These are phyloP conservation scores for Alopecurus myosuroides DNA, from an alignment of 176 grass and related monocot species.

Conservation along the genomic window DNA sequence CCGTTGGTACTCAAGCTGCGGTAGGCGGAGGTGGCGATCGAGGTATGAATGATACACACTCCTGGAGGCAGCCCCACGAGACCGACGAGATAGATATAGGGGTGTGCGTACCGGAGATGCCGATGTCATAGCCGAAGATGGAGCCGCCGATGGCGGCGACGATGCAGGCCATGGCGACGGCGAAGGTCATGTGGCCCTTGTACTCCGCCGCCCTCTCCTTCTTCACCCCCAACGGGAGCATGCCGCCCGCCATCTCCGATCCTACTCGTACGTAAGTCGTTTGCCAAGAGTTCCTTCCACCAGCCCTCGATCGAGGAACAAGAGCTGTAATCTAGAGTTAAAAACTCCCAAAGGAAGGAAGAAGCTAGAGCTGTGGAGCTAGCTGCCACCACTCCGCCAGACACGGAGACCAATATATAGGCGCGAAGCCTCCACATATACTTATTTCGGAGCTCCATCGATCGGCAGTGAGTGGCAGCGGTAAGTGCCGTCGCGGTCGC, in stretches of 20 bases:
- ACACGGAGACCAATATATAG: not conserved
- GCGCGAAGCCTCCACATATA: not conserved
- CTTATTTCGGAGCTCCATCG: not conserved
- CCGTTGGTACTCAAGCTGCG: not conserved
- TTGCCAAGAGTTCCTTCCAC: not conserved
- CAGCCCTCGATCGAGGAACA: too few relatives aligned
- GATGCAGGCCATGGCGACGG: conserved; percentile 72
- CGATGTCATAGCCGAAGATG: conserved; percentile 93
- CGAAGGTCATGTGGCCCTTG: conserved; percentile 72
- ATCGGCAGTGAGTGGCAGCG: not conserved
- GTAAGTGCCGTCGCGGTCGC: not conserved
- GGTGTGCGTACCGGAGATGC: conserved; percentile 59
- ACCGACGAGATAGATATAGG: too few relatives aligned
- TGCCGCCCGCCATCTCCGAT: conserved; percentile 43
- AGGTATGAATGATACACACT: too few relatives aligned
- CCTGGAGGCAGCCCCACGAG: too few relatives aligned
- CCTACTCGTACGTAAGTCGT: too few relatives aligned
- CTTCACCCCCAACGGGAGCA: conserved; percentile 51
- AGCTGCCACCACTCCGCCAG: not conserved
- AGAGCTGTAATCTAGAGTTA: not conserved
- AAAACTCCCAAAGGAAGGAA: not conserved
- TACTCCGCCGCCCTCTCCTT: conserved; percentile 83
- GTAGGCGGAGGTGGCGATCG: too few relatives aligned
- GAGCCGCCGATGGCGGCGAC: conserved; percentile 79
- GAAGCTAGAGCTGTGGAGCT: not conserved